Conservation (phyloP, 768 basidiomycete genomes). For the Macrocybe gigantea region DNA sequence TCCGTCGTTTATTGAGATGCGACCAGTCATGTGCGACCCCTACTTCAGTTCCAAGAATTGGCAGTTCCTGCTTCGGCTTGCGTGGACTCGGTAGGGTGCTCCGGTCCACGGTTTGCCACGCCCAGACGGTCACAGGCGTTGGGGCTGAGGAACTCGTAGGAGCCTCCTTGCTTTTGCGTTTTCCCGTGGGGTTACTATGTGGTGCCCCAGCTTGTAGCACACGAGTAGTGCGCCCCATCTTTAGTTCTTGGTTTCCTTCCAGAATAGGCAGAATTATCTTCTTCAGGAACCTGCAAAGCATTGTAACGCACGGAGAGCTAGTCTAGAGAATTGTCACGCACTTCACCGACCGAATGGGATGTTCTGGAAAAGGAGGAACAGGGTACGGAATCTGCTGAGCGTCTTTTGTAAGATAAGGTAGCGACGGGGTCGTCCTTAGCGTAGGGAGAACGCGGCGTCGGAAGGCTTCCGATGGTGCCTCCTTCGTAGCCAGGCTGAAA, state of each 20-base stretch:
- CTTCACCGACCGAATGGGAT: conserved; percentile 52
- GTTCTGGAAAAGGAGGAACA: conserved; percentile 32
- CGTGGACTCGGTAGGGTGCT: conserved; percentile 1
- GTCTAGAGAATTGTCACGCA: conserved; percentile 16
- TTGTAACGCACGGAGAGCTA: not conserved
- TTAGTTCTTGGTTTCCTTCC: conserved; percentile 31
- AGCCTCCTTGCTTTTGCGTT: conserved; percentile 12
- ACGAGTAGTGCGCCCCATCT: conserved; percentile 31
- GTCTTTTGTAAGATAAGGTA: not conserved
- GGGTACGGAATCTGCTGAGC: conserved; percentile 5
- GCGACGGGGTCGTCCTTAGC: not conserved
- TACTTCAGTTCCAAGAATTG: conserved; percentile 30
- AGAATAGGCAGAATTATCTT: conserved; percentile 42
- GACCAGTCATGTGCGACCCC: conserved; percentile 46
- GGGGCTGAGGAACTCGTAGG: conserved; percentile 2
- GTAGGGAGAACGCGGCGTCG: conserved; percentile 6
- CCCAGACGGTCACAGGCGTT: conserved; percentile 29
- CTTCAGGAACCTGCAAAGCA: conserved; percentile 47
- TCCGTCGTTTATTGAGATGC: conserved; percentile 53
- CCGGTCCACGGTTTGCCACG: conserved; percentile 27
- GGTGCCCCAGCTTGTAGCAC: conserved; percentile 12
- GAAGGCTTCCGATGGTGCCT: conserved; percentile 23
- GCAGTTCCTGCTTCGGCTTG: not conserved
- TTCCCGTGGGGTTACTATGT: conserved; percentile 4
- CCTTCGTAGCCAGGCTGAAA: conserved; percentile 26